A percentile compares a stretch with the other conserved stretches of the same genome.
These are phyloP conservation scores for Larix sibirica DNA, from an alignment of 83 land plant genomes.

Conservation along the genomic window DNA sequence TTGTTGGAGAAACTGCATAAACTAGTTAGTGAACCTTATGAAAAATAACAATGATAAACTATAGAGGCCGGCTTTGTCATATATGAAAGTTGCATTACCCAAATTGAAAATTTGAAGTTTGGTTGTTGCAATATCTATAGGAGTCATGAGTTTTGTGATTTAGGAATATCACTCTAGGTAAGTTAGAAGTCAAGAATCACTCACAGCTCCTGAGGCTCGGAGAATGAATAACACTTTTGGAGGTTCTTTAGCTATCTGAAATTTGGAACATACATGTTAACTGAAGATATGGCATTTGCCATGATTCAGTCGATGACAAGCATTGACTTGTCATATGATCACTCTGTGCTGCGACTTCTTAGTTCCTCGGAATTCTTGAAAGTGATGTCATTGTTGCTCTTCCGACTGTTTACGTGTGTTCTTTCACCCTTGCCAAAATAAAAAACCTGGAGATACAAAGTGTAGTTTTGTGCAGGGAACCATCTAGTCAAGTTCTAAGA, in stretches of 20 bases:
- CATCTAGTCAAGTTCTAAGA: no score
- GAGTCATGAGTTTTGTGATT: no score
- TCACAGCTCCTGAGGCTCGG: neutral
- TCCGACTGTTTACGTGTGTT: neutral
- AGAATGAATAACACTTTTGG: neutral
- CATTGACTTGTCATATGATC: neutral
- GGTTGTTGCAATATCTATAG: neutral
- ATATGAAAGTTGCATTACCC: neutral
- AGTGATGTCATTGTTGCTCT: neutral
- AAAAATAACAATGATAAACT: no score
- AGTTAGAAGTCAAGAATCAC: neutral
- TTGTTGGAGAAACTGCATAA: neutral
- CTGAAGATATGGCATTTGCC: neutral
- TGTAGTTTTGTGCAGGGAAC: neutral
- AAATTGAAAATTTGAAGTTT: neutral
- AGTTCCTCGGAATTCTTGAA: neutral
- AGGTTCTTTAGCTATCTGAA: neutral
- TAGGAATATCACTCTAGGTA: neutral
- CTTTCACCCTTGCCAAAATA: neutral
- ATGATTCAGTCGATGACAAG: neutral
- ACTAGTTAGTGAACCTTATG: no score
- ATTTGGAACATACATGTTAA: neutral
- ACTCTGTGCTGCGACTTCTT: neutral
- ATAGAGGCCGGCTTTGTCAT: no score
- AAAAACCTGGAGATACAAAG: neutral